Percentiles rank a stretch among this genome's conserved stretches.
phyloP scores from a whole-genome alignment of 2,329 filamentous ascomycete species.

The Ophiostoma montium region DNA sequence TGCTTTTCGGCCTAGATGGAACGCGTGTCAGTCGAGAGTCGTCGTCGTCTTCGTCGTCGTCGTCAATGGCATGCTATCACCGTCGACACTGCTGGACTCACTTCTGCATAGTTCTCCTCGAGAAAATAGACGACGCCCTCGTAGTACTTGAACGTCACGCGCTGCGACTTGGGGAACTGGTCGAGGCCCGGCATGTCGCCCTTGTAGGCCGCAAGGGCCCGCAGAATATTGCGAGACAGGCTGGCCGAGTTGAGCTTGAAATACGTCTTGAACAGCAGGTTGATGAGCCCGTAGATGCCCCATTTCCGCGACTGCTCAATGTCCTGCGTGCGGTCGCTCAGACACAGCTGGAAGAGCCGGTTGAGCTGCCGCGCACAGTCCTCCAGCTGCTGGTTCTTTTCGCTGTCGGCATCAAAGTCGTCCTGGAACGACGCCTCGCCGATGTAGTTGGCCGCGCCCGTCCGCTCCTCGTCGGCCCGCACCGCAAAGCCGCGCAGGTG shows the following conservation, averaged over 20 bases:
- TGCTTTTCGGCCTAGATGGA: slow-evolving; percentile 72
- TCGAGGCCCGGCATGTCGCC: slow-evolving; percentile 70
- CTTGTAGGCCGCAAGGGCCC: slow-evolving; percentile 61
- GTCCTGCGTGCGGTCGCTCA: slow-evolving; percentile 61
- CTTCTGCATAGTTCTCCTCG: slow-evolving; percentile 74
- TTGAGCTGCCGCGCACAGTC: slow-evolving; percentile 86
- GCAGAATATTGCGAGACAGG: slow-evolving; percentile 81
- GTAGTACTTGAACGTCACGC: slow-evolving; percentile 94
- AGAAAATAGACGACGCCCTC: slow-evolving; percentile 86
- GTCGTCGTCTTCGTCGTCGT: not conserved
- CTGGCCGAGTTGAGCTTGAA: slow-evolving; percentile 86
- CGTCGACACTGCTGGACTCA: too few relatives aligned
- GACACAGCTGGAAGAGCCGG: slow-evolving; percentile 77
- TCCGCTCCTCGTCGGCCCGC: slow-evolving; percentile 64
- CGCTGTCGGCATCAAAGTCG: slow-evolving; percentile 62
- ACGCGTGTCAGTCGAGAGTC: slow-evolving; percentile 24
- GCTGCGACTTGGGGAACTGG: slow-evolving; percentile 74
- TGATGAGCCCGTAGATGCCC: slow-evolving; percentile 92
- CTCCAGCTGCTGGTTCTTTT: slow-evolving; percentile 74
- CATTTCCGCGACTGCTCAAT: slow-evolving; percentile 89
- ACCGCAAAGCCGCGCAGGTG: slow-evolving; percentile 82
- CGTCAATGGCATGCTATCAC: too few relatives aligned
- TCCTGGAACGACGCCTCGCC: slow-evolving; percentile 49
- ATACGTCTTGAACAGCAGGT: slow-evolving; percentile 94
- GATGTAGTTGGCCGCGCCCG: slow-evolving; percentile 23